Evolutionary conservation across 1,284 basidiomycete species (phyloP), one percentile per base, ranked within the genome.

Genomic region (Erythrobasidium hasegawianum): DNA sequence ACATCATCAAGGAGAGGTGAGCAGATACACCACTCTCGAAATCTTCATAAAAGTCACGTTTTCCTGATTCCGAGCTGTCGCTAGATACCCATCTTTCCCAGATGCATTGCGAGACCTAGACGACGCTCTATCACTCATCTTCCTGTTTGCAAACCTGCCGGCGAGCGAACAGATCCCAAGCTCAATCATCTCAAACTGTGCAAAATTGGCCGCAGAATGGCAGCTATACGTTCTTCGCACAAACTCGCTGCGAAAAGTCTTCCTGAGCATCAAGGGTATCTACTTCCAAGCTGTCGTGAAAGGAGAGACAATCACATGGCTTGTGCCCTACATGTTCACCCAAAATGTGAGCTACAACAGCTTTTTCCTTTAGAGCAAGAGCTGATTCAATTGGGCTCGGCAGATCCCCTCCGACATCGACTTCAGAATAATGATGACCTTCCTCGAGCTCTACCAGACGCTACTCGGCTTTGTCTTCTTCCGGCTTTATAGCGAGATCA

Each of bases 381-480:
- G n/a, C n/a, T 18, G 38, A 52, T 27, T 24, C n/a, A 7, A 11
- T 64, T 2, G 24, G 18, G n/a, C 14, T 43, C 45, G 64, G n/a
- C 72, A 94, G 90, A 86, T 97, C 68, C 96, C 96, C 8, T 79
- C 86, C 55, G 95, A 98, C 75, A 94, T 98, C 70, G 96, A 99
- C 78, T 90, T 97, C 76, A 87, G 96, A 57, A 95, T 99, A 61
- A 96, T 99, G 88, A 80, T 97, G 72, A 98, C 96, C 11, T 99
- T 99, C 83, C 81, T 98, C 75, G 96, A 99, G 78, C 84, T 99
- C 9, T 98, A 99, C 79, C 94, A 98, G 79, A 98, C 95, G 0
- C 80, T 97, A 13, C 85, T 97, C 53, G 90, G 92, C 18, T 99
- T 98, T 75, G 88, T 94, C 13, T 87, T 97, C 75, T 99, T 92